Conservation (phyloP, 2,329 filamentous ascomycete species). For the Cladosporium sp. region DNA sequence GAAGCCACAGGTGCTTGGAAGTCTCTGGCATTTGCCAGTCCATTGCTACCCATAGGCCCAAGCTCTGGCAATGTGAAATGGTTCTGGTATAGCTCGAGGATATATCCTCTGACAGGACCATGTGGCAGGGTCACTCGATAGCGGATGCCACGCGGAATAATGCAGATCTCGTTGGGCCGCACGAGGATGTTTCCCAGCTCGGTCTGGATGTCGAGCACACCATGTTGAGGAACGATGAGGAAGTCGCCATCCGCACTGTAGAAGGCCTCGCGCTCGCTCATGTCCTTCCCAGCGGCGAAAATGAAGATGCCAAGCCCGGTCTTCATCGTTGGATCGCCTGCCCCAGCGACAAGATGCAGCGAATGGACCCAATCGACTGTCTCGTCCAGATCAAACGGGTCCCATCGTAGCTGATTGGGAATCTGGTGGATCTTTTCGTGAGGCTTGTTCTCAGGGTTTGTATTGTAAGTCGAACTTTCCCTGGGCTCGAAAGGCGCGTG, state of each 20-base stretch:
- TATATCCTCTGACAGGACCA: conserved; percentile 64
- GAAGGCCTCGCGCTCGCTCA: conserved; percentile 73
- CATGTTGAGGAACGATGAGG: conserved; percentile 65
- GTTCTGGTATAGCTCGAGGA: conserved; percentile 65
- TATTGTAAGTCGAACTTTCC: conserved; percentile 52
- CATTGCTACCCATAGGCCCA: conserved; percentile 65
- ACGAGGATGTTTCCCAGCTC: conserved; percentile 66
- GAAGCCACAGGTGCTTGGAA: conserved; percentile 63
- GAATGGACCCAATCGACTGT: conserved; percentile 67
- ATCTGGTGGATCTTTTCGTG: conserved; percentile 68
- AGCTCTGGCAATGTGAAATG: conserved; percentile 67
- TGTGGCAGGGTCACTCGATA: conserved; percentile 62
- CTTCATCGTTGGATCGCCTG: conserved; percentile 78
- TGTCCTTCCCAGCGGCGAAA: conserved; percentile 75
- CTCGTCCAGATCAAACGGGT: conserved; percentile 72
- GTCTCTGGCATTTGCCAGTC: conserved; percentile 65
- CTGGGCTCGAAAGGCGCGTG: conserved; percentile 55
- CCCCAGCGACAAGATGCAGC: conserved; percentile 72
- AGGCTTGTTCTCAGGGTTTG: conserved; percentile 50
- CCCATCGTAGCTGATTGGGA: conserved; percentile 80
- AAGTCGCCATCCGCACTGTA: conserved; percentile 77
- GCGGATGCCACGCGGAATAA: conserved; percentile 66
- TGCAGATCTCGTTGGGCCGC: conserved; percentile 66
- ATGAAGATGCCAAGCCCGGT: conserved; percentile 76
- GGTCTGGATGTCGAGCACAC: conserved; percentile 66